Base-by-base conservation (phyloP, 2,329 filamentous ascomycete genomes). In the Xylariaceae sp. region DNA sequence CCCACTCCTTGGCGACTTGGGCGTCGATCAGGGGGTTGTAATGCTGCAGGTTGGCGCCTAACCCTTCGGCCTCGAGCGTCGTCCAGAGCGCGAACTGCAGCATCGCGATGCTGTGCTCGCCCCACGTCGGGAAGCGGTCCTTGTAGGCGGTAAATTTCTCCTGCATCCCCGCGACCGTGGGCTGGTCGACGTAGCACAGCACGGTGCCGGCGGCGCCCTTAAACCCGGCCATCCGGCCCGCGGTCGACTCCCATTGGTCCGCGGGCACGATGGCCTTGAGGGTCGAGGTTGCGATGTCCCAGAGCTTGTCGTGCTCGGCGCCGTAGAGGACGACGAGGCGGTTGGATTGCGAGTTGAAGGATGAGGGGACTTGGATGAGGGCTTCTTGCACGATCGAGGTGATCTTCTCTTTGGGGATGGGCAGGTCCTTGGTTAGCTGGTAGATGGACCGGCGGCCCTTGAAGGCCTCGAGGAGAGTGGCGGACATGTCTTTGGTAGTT, bases 1-100 rank as follows among this genome's bases (percentile, higher is more conserved):
- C 76, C 86, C 88, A 95, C 57, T 80, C 72, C 50, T 69, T 72
- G 36, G 76, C 70, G 42, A 90, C 85, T 71, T 83, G 80, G 54
- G 76, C 74, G 69, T 95, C 86, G 57, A 94, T 80, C 47, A 95
- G 68, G 17, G 89, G 89, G 78, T 89, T 93, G 76, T 95, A 95
- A 74, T 95, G 90, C 76, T 95, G 90, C 42, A 95, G 77, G 76
- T 91, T 95, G 64, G 85, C 86, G 55, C 89, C 89, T 45, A 94
- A 79, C 22, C 90, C 89, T 65, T 93, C 88, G 49, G 83, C 76
- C 71, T 91, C 86, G 46, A 95, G 80, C 4, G 84, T 86, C 16
- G 83, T 84, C 90, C 90, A 95, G 56, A 89, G 65, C 54, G 81
- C 74, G 69, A 80, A 86, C 74, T 95, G 87, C 62, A 88, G 79